Evolutionary conservation across 768 basidiomycete genomes (phyloP), one percentile per base, ranked within the genome.

Genomic region (Lentinus tigrinus): DNA sequence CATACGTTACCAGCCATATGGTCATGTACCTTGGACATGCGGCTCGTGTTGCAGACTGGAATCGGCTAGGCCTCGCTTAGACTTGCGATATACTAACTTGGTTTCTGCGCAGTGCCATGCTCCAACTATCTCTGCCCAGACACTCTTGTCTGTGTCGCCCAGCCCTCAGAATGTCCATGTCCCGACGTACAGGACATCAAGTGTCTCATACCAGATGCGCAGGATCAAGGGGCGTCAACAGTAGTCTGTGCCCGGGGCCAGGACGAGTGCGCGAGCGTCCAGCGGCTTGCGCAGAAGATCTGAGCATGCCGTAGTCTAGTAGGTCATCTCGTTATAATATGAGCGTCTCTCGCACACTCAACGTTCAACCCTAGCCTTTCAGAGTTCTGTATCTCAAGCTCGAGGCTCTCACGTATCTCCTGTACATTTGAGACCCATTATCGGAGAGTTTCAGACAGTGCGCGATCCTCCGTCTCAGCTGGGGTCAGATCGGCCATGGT

Each of bases 171-270:
- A 42, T 93, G 91, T 65, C 89, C 91, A 1, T 93, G 91, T 71
- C 89, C 91, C 4, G 78, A 86, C 65, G 74, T 78, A 8, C 82
- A 92, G 67, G 91, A 93, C 65, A 76, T 90, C 65, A 91, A 87
- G 69, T 93, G 91, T 67, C 68, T 83, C 16, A 77, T 93, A 43
- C 88, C 89, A 4, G 90, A 92, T 64, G 70, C 72, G 44, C 78
- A 75, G 49, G 81, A 82, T 40, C 72, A 73, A 34, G 75, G 75
- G 6, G 78, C 79, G 16, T 85, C 81, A 13, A 87, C 89, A 0
- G 82, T 89, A 3, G 69, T 91, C 24, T 93, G 91, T 61, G 83
- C 85, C 11, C 77, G 91, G 46, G 91, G 91, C 8, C 63, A 73
- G 46, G 74, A 80, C 27, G 88, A 83, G 38, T 93, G 91, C 55